Base-by-base conservation (phyloP, 441 rosid genomes). In the Croton laevigatus region DNA sequence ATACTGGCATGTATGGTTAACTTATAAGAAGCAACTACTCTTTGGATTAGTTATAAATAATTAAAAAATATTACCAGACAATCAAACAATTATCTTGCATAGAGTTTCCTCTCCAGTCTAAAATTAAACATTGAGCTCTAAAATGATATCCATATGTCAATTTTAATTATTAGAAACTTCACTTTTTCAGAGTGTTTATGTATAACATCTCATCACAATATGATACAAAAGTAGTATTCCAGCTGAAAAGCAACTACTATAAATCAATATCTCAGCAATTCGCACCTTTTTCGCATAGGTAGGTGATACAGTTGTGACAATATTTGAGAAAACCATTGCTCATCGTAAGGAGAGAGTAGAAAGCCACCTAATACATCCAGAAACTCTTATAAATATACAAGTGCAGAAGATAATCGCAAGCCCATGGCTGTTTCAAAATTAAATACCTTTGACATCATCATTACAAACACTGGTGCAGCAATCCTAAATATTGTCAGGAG, bases 251-350 rank as follows among this genome's bases (percentile, higher is more conserved):
- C 27, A 51, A 59, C 66, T 65, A 61, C 52, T 60, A 70, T 58
- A 72, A 2, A 66, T 48, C 37, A 81, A 68, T 85, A 95, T 98
- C 98, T 91, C 98, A 66, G 96, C 80, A 61, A 93, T 89, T 75
- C 87, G 86, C 77, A 92, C 98, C 81, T 95, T 98, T 85, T 87
- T 93, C 20, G 96, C 94, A 81, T 95, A 92, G 45, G 98, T 89
- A 73, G 98, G 98, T 10, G 99, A 95, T 37, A 95, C 99, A 23
- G 99, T 95, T 68, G 99, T 95, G 73, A 95, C 99, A 27, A 89
- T 86, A 79, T 95, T 95, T 46, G 99, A 95, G 89, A 91, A 95
- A 65, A 95, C 92, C 76, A 95, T 75, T 57, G 95, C 99, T 71
- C 75, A n/a, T n/a, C n/a, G n/a, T n/a, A n/a, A n/a, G n/a, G n/a